phyloP scores from a whole-genome alignment of 345 rosid species.

The Litchi chinensis region DNA sequence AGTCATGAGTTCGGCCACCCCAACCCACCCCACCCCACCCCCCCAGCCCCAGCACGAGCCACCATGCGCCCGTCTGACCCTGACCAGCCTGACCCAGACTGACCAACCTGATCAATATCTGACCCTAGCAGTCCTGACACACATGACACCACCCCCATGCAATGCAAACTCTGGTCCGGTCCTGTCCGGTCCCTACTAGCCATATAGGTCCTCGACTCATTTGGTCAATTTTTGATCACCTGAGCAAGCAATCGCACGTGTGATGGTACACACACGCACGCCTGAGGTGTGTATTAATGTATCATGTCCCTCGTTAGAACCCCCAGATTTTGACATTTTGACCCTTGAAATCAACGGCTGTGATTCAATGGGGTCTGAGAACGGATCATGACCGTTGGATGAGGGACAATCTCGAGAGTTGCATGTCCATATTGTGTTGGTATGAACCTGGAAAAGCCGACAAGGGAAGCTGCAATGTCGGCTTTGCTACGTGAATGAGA shows the following conservation, averaged over 20 bases:
- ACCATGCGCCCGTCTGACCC: slow-evolving; percentile 16
- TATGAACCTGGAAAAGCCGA: slow-evolving; percentile 34
- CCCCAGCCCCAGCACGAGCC: slow-evolving; percentile 24
- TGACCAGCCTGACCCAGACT: slow-evolving; percentile 17
- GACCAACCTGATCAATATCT: neutral
- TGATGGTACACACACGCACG: slow-evolving; percentile 22
- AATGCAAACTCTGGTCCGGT: neutral
- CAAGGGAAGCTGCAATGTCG: slow-evolving; percentile 37
- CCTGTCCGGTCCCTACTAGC: neutral
- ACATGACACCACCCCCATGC: slow-evolving; percentile 1
- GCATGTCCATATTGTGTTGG: slow-evolving; percentile 24
- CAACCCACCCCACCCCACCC: no score
- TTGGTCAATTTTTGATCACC: slow-evolving; percentile 14
- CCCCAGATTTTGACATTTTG: slow-evolving; percentile 19
- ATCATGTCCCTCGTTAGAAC: no score
- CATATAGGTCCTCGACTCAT: neutral
- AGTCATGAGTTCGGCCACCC: slow-evolving; percentile 34
- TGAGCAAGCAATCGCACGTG: slow-evolving; percentile 35
- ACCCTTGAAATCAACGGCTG: slow-evolving; percentile 15
- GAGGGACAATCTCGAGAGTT: slow-evolving; percentile 28
- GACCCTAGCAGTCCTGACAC: slow-evolving; percentile 18
- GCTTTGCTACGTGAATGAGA: neutral
- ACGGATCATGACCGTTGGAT: slow-evolving; percentile 20
- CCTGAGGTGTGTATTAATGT: slow-evolving; percentile 11
- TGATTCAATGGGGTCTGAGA: neutral